Evolutionary conservation across 257 asterid species (phyloP).

Genomic region (Orobanche coerulescens): DNA sequence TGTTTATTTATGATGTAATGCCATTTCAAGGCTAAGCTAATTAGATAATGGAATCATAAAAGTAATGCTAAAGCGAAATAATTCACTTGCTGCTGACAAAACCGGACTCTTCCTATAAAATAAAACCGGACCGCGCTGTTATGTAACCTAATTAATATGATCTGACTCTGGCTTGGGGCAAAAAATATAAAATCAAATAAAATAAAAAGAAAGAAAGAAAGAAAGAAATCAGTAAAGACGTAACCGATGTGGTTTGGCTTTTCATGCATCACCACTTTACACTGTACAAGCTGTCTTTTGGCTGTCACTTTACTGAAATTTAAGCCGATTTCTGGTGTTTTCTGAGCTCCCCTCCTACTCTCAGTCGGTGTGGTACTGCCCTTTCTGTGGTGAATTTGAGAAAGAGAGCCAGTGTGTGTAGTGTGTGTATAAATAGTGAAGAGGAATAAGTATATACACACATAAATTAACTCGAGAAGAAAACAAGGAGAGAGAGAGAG

Average conservation of each 20-base stretch:
- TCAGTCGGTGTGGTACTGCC: constrained; percentile 12
- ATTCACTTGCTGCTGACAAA: background rate
- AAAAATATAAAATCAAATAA: background rate
- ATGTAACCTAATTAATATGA: constrained; percentile 1
- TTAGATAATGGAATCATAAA: no score
- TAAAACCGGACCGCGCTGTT: constrained; percentile 10
- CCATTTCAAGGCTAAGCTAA: background rate
- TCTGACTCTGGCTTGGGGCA: background rate
- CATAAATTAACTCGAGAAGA: background rate
- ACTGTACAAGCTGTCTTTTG: constrained; percentile 21
- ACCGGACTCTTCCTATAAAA: constrained; percentile 2
- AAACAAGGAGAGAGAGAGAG: background rate
- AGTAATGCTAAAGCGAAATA: no score
- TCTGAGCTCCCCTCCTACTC: constrained; percentile 11
- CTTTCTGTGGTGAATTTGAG: background rate
- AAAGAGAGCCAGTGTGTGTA: background rate
- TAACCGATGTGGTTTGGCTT: background rate
- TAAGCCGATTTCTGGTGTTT: constrained; percentile 16
- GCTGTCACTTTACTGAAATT: constrained; percentile 17
- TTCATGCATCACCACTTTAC: constrained; percentile 21
- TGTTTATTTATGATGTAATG: background rate
- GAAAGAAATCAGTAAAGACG: background rate
- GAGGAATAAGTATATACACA: background rate
- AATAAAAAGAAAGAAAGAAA: background rate
- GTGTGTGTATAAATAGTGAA: background rate